Conservation (phyloP, 331 rosid genomes). For the Quercus phellos region DNA sequence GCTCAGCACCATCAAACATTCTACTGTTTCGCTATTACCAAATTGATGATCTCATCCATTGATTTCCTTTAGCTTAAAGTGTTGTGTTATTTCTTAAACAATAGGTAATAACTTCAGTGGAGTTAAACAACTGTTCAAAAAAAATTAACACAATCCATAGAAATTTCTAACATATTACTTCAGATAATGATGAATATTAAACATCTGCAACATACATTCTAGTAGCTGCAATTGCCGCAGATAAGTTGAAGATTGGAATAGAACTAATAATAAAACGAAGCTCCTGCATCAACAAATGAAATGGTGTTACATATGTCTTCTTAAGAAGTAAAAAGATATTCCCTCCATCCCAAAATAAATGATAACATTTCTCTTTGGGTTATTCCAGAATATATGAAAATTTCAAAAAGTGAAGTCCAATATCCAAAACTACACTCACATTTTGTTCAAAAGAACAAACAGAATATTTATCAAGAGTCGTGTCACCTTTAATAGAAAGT, state of each 20-base stretch:
- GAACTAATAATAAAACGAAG: conserved; percentile 81
- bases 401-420: too few relatives aligned
- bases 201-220: conserved; percentile 60
- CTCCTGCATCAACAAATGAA: conserved; percentile 63
- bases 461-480: too few relatives aligned
- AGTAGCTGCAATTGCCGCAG: conserved; percentile 79
- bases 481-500: too few relatives aligned
- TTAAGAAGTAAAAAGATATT: not conserved
- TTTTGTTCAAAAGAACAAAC: too few relatives aligned
- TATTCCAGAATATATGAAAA: too few relatives aligned
- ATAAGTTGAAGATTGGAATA: conserved; percentile 84
- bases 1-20: too few relatives aligned
- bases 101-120: not conserved
- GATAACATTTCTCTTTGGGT: too few relatives aligned
- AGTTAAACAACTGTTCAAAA: not conserved
- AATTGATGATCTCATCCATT: not conserved
- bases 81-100: too few relatives aligned
- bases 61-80: not conserved
- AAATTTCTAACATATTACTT: not conserved
- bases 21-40: too few relatives aligned
- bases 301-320: conserved; percentile 4
- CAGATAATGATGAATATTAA: not conserved
- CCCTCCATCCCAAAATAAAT: not conserved
- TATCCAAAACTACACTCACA: too few relatives aligned
- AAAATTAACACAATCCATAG: not conserved